Evolutionary conservation across 2,329 filamentous ascomycete species (phyloP).

Genomic region (Scedosporium boydii): DNA sequence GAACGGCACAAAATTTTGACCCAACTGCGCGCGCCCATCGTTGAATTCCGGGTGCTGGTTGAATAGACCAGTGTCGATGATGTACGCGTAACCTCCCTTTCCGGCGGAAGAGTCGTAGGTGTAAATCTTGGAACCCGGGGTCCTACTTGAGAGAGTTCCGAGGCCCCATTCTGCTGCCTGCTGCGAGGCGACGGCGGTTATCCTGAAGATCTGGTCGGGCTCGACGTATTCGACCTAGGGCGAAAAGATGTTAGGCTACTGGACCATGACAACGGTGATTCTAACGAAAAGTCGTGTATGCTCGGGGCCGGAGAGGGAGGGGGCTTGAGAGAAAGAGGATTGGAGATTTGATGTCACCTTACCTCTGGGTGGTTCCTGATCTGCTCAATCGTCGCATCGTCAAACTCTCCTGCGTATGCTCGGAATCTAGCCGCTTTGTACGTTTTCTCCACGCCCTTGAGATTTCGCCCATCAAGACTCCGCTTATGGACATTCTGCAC

Average conservation of each 20-base stretch:
- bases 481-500: constrained; percentile 20
- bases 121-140: constrained; percentile 24
- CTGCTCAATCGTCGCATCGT: constrained; percentile 27
- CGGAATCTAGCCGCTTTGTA: constrained; percentile 16
- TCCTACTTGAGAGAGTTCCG: constrained; percentile 32
- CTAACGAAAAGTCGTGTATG: too few relatives aligned
- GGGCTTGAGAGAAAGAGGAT: neutral
- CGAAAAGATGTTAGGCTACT: neutral
- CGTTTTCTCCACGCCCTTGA: constrained; percentile 9
- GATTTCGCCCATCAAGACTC: constrained; percentile 22
- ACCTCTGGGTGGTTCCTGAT: constrained; percentile 30
- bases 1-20: constrained; percentile 22
- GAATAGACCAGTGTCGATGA: constrained; percentile 46
- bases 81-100: constrained; percentile 34
- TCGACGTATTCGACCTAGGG: constrained; percentile 14
- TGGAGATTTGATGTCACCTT: constrained; percentile 11
- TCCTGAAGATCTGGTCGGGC: constrained; percentile 15
- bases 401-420: constrained; percentile 34
- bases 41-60: constrained; percentile 34
- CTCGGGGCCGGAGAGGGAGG: neutral
- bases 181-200: constrained; percentile 24
- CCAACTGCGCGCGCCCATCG: constrained; percentile 28
- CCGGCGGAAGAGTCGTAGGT: constrained; percentile 31
- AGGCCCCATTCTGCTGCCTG: constrained; percentile 31
- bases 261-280: neutral